A percentile compares a stretch with the other conserved stretches of the same genome.
These are phyloP conservation scores for Pisolithus albus DNA, from an alignment of 768 basidiomycete species.

Conservation along the genomic window DNA sequence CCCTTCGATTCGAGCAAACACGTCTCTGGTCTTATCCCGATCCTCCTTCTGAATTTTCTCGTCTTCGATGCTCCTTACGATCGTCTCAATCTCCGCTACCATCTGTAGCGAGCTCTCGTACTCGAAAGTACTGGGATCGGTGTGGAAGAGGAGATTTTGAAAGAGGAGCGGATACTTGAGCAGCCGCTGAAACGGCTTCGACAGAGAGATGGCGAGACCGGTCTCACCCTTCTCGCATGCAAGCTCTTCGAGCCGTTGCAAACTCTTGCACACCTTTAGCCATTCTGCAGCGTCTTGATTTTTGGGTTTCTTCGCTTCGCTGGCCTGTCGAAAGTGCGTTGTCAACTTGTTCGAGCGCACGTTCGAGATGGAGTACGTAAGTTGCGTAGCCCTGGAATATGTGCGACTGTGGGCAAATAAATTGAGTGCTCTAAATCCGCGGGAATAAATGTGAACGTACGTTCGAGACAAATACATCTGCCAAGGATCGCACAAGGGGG, in stretches of 20 bases:
- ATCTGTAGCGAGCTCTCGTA: slow-evolving; percentile 94
- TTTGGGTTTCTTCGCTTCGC: slow-evolving; percentile 66
- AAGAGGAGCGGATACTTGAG: slow-evolving; percentile 97
- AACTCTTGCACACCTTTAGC: slow-evolving; percentile 65
- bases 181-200: slow-evolving; percentile 94
- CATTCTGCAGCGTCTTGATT: slow-evolving; percentile 77
- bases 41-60: slow-evolving; percentile 97
- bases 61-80: slow-evolving; percentile 95
- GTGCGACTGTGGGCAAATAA: slow-evolving; percentile 56
- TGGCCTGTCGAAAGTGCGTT: slow-evolving; percentile 59
- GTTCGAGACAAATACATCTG: slow-evolving; percentile 93
- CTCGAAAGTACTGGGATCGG: slow-evolving; percentile 94
- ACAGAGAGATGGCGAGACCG: slow-evolving; percentile 88
- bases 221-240: slow-evolving; percentile 88
- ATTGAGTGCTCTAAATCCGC: slow-evolving; percentile 10
- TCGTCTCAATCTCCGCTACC: slow-evolving; percentile 95
- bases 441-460: slow-evolving; percentile 41
- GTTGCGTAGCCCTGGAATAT: slow-evolving; percentile 91
- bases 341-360: slow-evolving; percentile 84
- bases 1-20: slow-evolving; percentile 94
- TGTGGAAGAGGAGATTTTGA: slow-evolving; percentile 94
- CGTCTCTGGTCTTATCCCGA: slow-evolving; percentile 90
- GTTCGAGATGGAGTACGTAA: slow-evolving; percentile 91
- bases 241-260: slow-evolving; percentile 71
- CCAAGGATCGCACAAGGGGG: slow-evolving; percentile 85